A percentile compares a stretch with the other conserved stretches of the same genome.
Conservation (phyloP, 108 stramenopile species). For the Cylindrotheca closterium region DNA sequence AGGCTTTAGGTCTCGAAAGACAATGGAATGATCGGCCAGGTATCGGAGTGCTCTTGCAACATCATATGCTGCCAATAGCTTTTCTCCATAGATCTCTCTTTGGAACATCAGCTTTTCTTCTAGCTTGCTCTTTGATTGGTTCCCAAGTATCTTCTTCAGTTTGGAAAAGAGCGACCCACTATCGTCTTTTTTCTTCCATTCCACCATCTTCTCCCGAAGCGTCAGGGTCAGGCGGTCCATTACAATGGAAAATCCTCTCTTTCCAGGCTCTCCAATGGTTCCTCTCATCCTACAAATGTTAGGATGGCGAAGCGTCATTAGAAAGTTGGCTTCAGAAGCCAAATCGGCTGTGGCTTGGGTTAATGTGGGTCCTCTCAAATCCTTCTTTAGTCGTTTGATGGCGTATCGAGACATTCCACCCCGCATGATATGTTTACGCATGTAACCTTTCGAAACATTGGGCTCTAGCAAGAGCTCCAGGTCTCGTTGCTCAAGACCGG, state of each 20-base stretch:
- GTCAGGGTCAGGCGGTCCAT: conserved; percentile 56
- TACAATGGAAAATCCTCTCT: conserved; percentile 44
- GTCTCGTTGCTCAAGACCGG: no score
- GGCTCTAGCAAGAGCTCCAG: no score
- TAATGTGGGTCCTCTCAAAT: conserved; percentile 21
- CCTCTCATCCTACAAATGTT: conserved; percentile 61
- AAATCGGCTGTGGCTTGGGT: conserved; percentile 35
- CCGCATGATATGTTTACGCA: conserved; percentile 54
- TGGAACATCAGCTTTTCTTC: neutral
- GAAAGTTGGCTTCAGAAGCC: conserved; percentile 60
- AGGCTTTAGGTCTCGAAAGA: conserved; percentile 45
- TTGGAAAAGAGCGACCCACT: conserved; percentile 10
- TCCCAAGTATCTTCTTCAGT: neutral
- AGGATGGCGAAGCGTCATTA: conserved; percentile 53
- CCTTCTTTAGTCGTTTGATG: conserved; percentile 36
- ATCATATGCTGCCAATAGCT: conserved; percentile 46
- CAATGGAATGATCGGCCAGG: conserved; percentile 43
- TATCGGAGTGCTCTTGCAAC: conserved; percentile 55
- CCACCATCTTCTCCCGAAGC: conserved; percentile 45
- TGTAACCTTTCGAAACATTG: conserved; percentile 41
- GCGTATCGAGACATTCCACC: conserved; percentile 51
- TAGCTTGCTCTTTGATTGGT: conserved; percentile 3
- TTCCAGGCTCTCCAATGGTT: conserved; percentile 35
- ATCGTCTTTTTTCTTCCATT: conserved; percentile 32
- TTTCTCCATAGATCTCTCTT: conserved; percentile 13